Percentiles rank a stretch among this genome's conserved stretches.
These are phyloP conservation scores for Solanum chacoense DNA, from an alignment of 305 asterid species.

Conservation along the genomic window DNA sequence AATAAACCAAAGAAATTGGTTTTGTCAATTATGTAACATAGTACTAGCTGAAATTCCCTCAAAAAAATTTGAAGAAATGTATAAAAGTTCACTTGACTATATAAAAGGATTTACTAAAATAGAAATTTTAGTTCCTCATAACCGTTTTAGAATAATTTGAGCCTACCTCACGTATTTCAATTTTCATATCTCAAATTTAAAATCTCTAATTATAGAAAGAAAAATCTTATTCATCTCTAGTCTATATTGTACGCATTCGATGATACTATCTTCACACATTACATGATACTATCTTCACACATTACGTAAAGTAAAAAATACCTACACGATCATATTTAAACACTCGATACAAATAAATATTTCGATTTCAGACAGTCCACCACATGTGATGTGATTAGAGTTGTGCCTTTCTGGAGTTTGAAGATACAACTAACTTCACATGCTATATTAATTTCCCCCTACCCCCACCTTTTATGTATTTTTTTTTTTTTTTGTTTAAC, in stretches of 20 bases:
- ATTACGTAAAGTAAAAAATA: background rate
- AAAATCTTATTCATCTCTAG: background rate
- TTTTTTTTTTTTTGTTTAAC: background rate
- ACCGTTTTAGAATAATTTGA: background rate
- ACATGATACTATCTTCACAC: background rate
- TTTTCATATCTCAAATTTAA: accelerated
- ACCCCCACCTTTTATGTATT: background rate
- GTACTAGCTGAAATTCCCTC: background rate
- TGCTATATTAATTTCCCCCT: background rate
- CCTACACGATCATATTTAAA: accelerated
- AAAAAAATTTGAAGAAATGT: background rate
- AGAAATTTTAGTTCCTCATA: background rate
- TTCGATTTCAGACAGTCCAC: background rate
- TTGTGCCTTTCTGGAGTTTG: background rate
- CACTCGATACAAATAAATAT: background rate
- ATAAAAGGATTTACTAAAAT: background rate
- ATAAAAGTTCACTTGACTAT: background rate
- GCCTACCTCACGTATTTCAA: background rate
- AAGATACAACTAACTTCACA: background rate
- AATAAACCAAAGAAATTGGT: background rate
- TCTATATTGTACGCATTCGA: background rate
- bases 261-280: background rate
- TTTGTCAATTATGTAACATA: background rate
- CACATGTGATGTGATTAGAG: background rate
- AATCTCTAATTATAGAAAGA: background rate